Conservation (phyloP, 257 asterid species). For the Petunia axillaris region DNA sequence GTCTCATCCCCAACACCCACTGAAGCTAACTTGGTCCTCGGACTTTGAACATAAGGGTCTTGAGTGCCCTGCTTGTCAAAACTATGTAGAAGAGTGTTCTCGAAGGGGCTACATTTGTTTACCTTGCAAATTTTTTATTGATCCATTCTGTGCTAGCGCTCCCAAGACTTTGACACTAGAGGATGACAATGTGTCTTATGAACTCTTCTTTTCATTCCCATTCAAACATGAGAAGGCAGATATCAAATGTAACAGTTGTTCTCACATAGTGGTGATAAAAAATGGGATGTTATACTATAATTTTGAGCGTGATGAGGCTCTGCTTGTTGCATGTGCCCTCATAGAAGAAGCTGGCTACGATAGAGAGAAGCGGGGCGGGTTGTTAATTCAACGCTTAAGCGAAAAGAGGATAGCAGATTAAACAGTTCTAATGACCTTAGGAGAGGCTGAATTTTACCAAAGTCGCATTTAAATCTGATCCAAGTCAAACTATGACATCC, state of each 20-base stretch:
- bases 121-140: neutral
- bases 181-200: neutral
- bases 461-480: no score
- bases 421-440: no score
- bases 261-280: neutral
- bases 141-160: neutral
- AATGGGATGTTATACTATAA: neutral
- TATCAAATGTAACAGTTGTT: neutral
- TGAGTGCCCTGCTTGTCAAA: neutral
- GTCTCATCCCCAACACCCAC: constrained; percentile 14
- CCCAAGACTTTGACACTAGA: neutral
- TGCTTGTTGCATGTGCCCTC: neutral
- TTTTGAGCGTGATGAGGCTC: neutral
- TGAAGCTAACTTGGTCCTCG: neutral
- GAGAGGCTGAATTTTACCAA: no score
- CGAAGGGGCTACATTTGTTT: no score
- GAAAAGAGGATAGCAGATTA: neutral
- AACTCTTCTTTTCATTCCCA: neutral
- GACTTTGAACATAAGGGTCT: neutral
- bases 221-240: neutral
- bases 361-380: neutral
- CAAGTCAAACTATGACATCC: no score
- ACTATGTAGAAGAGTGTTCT: no score
- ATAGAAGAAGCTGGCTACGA: neutral
- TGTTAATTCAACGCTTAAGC: neutral